phyloP scores from a whole-genome alignment of 139 green algal genomes.

The Auxenochlorella pyrenoidosa region DNA sequence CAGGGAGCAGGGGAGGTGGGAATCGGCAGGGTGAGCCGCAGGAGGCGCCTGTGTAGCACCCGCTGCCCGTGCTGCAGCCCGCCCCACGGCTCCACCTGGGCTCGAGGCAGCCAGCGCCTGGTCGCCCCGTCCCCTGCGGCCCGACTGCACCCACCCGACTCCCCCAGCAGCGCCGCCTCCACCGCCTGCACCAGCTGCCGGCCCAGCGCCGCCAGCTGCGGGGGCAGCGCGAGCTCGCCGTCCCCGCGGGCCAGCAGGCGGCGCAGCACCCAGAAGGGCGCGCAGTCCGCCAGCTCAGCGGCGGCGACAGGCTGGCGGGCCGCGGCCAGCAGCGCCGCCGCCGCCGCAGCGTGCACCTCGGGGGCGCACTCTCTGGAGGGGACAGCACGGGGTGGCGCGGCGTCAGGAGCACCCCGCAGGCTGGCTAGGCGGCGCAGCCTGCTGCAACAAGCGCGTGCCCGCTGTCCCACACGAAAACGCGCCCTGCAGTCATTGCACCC shows the following conservation, averaged over 20 bases:
- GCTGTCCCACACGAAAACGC: too few relatives aligned
- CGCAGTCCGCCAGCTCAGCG: background rate
- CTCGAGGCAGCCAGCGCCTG: too few relatives aligned
- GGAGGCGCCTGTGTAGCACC: too few relatives aligned
- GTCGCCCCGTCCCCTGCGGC: too few relatives aligned
- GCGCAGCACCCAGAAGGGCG: background rate
- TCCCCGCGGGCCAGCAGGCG: background rate
- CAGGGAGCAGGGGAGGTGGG: background rate
- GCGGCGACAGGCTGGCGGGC: background rate
- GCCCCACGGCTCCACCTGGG: too few relatives aligned
- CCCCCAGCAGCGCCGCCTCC: background rate
- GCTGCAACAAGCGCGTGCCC: too few relatives aligned
- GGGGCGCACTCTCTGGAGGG: background rate
- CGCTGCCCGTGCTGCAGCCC: background rate
- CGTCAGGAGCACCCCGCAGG: too few relatives aligned
- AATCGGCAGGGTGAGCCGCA: background rate
- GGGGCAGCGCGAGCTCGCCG: background rate
- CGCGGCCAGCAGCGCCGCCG: background rate
- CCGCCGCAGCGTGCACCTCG: background rate
- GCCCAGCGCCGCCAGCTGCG: background rate
- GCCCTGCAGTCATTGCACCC: too few relatives aligned
- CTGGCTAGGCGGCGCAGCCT: too few relatives aligned
- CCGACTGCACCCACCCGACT: constrained; percentile 15
- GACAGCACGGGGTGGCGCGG: too few relatives aligned
- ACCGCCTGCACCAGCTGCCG: background rate